phyloP scores from a whole-genome alignment of 257 asterid species.

The Hygrophila difformis region DNA sequence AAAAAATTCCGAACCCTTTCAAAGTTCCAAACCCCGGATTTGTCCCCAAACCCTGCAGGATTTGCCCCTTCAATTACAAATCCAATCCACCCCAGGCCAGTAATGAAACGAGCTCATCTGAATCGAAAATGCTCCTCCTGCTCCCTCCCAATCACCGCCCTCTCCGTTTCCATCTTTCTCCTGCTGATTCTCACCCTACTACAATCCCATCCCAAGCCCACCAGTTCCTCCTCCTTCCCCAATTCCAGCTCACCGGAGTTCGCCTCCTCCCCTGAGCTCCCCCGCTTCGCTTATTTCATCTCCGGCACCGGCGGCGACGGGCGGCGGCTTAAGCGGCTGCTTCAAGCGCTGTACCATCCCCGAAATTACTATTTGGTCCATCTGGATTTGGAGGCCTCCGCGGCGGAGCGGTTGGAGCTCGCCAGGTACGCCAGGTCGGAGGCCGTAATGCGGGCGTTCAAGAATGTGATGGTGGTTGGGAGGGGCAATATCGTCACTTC shows the following conservation, averaged over 20 bases:
- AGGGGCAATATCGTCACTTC: slow-evolving; percentile 63
- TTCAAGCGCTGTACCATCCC: slow-evolving; percentile 81
- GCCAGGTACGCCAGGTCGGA: slow-evolving; percentile 57
- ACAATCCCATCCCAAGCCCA: slow-evolving; percentile 25
- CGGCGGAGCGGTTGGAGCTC: slow-evolving; percentile 59
- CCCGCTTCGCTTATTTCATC: slow-evolving; percentile 72
- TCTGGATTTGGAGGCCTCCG: slow-evolving; percentile 73
- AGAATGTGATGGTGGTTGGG: slow-evolving; percentile 78
- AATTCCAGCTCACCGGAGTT: slow-evolving; percentile 15
- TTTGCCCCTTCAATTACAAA: not conserved
- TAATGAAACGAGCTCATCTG: slow-evolving; percentile 51
- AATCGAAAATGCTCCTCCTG: slow-evolving; percentile 48
- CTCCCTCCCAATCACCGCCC: slow-evolving; percentile 34
- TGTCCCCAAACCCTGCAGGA: not conserved
- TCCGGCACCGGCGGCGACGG: slow-evolving; percentile 63
- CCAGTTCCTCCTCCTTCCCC: slow-evolving; percentile 17
- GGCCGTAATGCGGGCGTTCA: slow-evolving; percentile 34
- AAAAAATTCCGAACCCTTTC: too few species aligned
- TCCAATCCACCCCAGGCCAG: too few species aligned
- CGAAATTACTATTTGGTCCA: slow-evolving; percentile 72
- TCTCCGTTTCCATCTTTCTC: slow-evolving; percentile 24
- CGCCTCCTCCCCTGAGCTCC: slow-evolving; percentile 37
- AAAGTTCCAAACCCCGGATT: not conserved
- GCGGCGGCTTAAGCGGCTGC: slow-evolving; percentile 50
- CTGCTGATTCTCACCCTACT: slow-evolving; percentile 27